phyloP scores from a whole-genome alignment of 768 basidiomycete genomes.

The Leccinum ochraceum region DNA sequence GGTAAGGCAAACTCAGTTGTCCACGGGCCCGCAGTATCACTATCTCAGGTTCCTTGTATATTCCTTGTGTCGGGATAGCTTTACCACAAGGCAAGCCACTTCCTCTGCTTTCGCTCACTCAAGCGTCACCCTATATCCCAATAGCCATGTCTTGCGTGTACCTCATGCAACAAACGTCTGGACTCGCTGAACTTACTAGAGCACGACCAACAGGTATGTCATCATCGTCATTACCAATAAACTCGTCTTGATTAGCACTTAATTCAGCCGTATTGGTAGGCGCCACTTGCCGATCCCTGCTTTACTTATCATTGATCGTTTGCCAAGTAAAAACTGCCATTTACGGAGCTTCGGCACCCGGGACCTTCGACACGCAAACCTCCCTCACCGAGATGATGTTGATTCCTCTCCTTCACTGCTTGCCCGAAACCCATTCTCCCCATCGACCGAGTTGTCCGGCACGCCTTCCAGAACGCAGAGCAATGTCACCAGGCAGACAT shows the following conservation, averaged over 20 bases:
- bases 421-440: constrained; percentile 23
- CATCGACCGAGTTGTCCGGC: constrained; percentile 5
- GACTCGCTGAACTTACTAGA: constrained; percentile 81
- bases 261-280: constrained; percentile 46
- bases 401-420: constrained; percentile 37
- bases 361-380: constrained; percentile 70
- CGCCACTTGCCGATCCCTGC: not conserved
- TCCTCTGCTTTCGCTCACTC: constrained; percentile 3
- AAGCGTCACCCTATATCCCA: not conserved
- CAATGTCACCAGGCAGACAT: constrained; percentile 25
- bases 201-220: constrained; percentile 74
- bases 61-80: constrained; percentile 42
- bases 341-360: constrained; percentile 75
- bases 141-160: constrained; percentile 83
- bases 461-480: constrained; percentile 16
- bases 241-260: constrained; percentile 5
- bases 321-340: constrained; percentile 77
- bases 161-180: constrained; percentile 71
- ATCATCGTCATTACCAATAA: not conserved
- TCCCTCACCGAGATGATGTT: constrained; percentile 49
- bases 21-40: not conserved
- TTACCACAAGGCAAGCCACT: constrained; percentile 66
- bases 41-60: not conserved
- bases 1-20: constrained; percentile 44
- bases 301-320: constrained; percentile 1